Percentiles rank a stretch among this genome's conserved stretches.
Conservation (phyloP, 2,329 filamentous ascomycete genomes). For the Teratosphaeria destructans region DNA sequence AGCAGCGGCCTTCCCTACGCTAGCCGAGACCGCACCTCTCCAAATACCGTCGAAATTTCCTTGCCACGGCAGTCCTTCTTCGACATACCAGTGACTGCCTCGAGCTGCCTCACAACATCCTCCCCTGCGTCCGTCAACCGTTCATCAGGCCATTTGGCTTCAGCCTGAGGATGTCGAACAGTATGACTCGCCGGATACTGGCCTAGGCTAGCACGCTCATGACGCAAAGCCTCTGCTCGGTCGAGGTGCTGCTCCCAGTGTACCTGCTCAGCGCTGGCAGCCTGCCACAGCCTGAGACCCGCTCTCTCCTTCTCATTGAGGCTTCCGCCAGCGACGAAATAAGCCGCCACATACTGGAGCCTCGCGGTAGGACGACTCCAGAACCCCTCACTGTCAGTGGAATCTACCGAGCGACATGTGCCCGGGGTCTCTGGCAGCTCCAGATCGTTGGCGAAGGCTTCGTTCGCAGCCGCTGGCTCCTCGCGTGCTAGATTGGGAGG, state of each 20-base stretch:
- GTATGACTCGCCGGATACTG: background rate
- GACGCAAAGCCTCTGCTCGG: background rate
- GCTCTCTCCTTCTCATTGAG: slow-evolving; percentile 10
- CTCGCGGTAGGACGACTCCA: slow-evolving; percentile 12
- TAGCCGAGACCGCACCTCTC: background rate
- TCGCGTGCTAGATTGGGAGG: background rate
- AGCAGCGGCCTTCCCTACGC: background rate
- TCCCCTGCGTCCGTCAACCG: background rate
- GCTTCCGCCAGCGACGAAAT: slow-evolving; percentile 8
- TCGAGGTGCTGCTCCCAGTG: slow-evolving; percentile 8
- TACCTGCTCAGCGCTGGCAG: slow-evolving; percentile 10
- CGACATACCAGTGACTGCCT: slow-evolving; percentile 5
- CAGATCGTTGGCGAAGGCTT: background rate
- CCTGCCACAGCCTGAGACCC: slow-evolving; percentile 14
- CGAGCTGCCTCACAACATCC: slow-evolving; percentile 2
- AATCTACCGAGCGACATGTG: slow-evolving; percentile 6
- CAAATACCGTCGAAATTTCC: slow-evolving; percentile 3
- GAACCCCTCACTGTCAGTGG: slow-evolving; percentile 6
- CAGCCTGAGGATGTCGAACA: background rate
- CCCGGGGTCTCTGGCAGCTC: slow-evolving; percentile 4
- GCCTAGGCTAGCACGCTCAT: background rate
- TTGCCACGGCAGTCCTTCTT: slow-evolving; percentile 12
- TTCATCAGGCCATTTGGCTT: background rate
- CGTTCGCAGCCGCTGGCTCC: background rate
- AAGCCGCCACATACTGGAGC: slow-evolving; percentile 12